Evolutionary conservation across 148 eudicot species (phyloP).

Genomic region (Polygonum maritimum): DNA sequence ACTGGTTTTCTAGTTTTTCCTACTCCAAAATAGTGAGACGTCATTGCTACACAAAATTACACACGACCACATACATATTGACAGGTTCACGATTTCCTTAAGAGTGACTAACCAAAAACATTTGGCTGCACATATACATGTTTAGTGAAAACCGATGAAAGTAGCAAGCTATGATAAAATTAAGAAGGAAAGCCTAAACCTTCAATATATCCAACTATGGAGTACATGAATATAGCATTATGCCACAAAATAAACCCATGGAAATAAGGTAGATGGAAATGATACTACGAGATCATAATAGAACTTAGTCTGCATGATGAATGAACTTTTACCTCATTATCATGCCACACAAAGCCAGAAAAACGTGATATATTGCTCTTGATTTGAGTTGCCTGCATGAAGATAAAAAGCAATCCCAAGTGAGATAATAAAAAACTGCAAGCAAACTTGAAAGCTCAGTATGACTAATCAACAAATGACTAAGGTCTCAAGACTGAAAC

Average conservation of each 20-base stretch:
- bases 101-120: background rate
- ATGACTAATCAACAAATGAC: background rate
- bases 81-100: background rate
- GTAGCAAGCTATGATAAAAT: background rate
- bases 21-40: background rate
- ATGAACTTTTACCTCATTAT: slow-evolving; percentile 56
- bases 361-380: slow-evolving; percentile 74
- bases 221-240: background rate
- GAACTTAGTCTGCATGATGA: background rate
- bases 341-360: slow-evolving; percentile 92
- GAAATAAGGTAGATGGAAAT: background rate
- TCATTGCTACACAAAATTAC: background rate
- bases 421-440: background rate
- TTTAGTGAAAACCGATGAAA: background rate
- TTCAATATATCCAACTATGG: background rate
- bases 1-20: background rate
- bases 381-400: slow-evolving; percentile 62
- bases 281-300: background rate
- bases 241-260: background rate
- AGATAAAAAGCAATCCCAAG: background rate
- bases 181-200: background rate
- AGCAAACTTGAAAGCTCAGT: background rate
- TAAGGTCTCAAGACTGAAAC: background rate
- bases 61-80: background rate
- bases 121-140: background rate